Conservation (phyloP, 805 yeast species). For the Candida vaughaniae region DNA sequence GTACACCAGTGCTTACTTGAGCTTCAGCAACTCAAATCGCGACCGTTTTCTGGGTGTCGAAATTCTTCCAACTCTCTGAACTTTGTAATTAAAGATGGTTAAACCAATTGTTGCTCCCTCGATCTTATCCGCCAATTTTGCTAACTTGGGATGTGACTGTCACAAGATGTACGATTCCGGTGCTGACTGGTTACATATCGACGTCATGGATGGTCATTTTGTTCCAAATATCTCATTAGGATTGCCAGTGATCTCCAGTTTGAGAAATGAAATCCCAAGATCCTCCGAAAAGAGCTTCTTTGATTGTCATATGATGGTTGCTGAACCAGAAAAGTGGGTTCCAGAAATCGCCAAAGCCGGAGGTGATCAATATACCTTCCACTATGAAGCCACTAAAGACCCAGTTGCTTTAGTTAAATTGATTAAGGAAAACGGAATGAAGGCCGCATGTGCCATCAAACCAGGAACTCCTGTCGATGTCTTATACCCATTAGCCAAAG, state of each 20-base stretch:
- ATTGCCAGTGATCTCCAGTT: constrained; percentile 78
- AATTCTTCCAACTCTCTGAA: no score
- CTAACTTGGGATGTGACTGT: constrained; percentile 86
- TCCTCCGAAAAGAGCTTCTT: constrained; percentile 55
- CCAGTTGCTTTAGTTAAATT: constrained; percentile 71
- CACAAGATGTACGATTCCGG: constrained; percentile 72
- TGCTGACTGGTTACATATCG: constrained; percentile 97
- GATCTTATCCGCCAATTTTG: constrained; percentile 87
- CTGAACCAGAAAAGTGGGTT: constrained; percentile 91
- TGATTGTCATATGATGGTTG: constrained; percentile 99
- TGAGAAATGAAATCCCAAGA: constrained; percentile 76
- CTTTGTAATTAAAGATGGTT: constrained; percentile 68
- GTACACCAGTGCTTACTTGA: no score
- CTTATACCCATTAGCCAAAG: constrained; percentile 68
- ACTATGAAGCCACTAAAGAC: constrained; percentile 85
- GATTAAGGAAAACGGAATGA: constrained; percentile 80
- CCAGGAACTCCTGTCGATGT: constrained; percentile 90
- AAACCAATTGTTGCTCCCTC: constrained; percentile 91
- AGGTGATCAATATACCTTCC: constrained; percentile 95
- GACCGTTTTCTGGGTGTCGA: no score
- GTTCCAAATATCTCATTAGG: constrained; percentile 97
- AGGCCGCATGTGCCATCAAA: constrained; percentile 91
- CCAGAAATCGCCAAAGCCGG: constrained; percentile 89
- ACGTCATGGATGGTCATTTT: constrained; percentile 98
- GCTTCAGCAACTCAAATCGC: no score